phyloP scores from a whole-genome alignment of 495 filamentous ascomycete species.

The Aspergillus olivimuriae region DNA sequence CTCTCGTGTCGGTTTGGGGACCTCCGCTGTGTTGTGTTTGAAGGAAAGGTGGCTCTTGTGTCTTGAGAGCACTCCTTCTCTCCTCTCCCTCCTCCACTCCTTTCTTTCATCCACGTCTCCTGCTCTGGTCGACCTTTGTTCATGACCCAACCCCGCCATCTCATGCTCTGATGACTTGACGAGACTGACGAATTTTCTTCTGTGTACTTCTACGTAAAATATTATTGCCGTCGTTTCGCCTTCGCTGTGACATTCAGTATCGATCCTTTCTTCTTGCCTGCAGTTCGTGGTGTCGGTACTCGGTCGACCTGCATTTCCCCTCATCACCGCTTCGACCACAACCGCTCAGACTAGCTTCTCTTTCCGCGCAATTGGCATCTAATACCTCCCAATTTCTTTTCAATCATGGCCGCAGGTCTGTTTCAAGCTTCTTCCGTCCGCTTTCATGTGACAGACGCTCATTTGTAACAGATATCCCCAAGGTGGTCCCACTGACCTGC shows the following conservation, averaged over 20 bases:
- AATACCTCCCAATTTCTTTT: no score
- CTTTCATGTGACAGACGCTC: neutral
- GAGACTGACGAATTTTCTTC: conserved; percentile 42
- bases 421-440: neutral
- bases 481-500: conserved; percentile 87
- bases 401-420: conserved; percentile 21
- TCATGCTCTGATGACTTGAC: conserved; percentile 35
- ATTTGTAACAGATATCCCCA: conserved; percentile 48
- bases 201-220: conserved; percentile 26
- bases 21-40: neutral
- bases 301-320: no score
- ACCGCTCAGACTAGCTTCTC: no score
- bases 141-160: conserved; percentile 19
- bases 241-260: no score
- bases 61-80: no score
- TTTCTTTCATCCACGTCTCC: conserved; percentile 7
- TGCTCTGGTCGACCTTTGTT: neutral
- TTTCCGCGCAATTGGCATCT: no score
- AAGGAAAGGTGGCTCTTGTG: no score
- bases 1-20: neutral
- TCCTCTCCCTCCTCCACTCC: conserved; percentile 7
- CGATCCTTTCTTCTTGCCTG: no score
- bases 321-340: no score
- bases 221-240: conserved; percentile 11
- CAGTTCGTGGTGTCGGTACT: no score